Percentiles rank a stretch among this genome's conserved stretches.
Conservation (phyloP, 164 flowering plant genomes). For the Taxillus chinensis region DNA sequence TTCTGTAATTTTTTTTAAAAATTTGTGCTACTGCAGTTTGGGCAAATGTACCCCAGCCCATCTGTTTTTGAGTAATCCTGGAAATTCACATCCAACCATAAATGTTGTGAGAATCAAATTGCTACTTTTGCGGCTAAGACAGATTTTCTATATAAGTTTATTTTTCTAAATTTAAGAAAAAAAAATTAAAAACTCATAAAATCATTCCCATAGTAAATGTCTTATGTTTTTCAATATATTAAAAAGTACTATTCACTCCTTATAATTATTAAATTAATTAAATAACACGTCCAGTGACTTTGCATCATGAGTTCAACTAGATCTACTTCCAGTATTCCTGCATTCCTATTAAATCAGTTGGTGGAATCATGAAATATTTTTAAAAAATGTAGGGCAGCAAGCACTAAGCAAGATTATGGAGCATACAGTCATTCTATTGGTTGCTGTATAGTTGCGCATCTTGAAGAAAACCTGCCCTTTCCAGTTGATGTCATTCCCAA, state of each 20-base stretch:
- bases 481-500: slow-evolving; percentile 99
- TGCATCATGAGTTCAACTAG: too few species aligned
- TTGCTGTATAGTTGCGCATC: slow-evolving; percentile 92
- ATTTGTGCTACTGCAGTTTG: slow-evolving; percentile 76
- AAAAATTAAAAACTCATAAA: too few species aligned
- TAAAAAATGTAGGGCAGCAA: not conserved
- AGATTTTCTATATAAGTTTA: too few species aligned
- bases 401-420: slow-evolving; percentile 4
- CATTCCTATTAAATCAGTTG: too few species aligned
- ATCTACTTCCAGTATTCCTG: too few species aligned
- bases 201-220: too few species aligned
- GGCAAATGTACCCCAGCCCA: slow-evolving; percentile 94
- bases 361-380: not conserved
- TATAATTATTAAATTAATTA: not conserved
- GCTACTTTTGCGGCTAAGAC: too few species aligned
- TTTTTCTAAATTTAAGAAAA: not conserved
- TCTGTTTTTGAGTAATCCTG: slow-evolving; percentile 99
- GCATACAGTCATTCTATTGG: slow-evolving; percentile 96
- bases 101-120: too few species aligned
- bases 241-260: too few species aligned
- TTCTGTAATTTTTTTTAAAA: slow-evolving; percentile 64
- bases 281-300: too few species aligned
- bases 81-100: not conserved
- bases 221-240: too few species aligned
- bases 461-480: slow-evolving; percentile 99